Conservation (phyloP, 1,284 basidiomycete genomes). For the Ceratorhiza oryzae-sativae region DNA sequence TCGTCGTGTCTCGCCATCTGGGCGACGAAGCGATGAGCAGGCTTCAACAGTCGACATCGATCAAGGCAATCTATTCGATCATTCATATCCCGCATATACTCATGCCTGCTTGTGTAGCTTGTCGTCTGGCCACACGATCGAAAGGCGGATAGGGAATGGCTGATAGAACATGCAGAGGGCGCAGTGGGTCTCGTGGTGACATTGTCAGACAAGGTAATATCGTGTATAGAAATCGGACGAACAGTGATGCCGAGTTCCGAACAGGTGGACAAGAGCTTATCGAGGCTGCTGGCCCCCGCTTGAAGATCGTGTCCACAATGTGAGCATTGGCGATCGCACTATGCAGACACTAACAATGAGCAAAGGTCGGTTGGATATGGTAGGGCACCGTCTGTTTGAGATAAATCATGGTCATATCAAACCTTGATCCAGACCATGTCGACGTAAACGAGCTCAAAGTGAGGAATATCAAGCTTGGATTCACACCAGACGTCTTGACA, state of each 20-base stretch:
- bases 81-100: slow-evolving; percentile 42
- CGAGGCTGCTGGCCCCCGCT: slow-evolving; percentile 70
- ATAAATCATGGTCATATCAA: no score
- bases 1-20: slow-evolving; percentile 50
- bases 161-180: slow-evolving; percentile 74
- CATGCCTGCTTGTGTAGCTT: slow-evolving; percentile 53
- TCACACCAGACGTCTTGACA: slow-evolving; percentile 90
- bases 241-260: neutral
- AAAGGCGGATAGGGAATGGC: slow-evolving; percentile 73
- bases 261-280: slow-evolving; percentile 78
- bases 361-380: slow-evolving; percentile 78
- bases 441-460: slow-evolving; percentile 68
- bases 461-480: slow-evolving; percentile 78
- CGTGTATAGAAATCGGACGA: slow-evolving; percentile 12
- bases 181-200: slow-evolving; percentile 72
- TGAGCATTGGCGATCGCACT: slow-evolving; percentile 48
- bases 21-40: slow-evolving; percentile 48
- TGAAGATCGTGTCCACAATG: slow-evolving; percentile 88
- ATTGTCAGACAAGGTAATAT: slow-evolving; percentile 70
- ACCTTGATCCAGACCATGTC: slow-evolving; percentile 72
- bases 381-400: slow-evolving; percentile 50
- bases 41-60: neutral
- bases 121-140: slow-evolving; percentile 75
- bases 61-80: slow-evolving; percentile 43
- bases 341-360: neutral